These are phyloP conservation scores for Hanseniaspora sp. DNA, from an alignment of 1,139 yeast genomes.

Conservation along the genomic window DNA sequence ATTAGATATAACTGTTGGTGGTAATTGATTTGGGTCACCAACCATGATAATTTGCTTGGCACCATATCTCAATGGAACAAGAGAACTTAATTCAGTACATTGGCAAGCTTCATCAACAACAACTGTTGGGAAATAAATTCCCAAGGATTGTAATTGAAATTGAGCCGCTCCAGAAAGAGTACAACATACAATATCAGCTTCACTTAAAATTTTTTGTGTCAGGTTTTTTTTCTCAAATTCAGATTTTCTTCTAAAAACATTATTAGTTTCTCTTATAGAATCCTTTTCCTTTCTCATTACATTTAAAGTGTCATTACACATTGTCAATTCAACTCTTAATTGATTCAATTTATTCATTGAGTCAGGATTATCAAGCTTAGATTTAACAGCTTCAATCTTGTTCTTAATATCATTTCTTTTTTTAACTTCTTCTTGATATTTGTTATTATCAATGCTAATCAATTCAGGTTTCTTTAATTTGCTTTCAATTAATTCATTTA, in stretches of 20 bases:
- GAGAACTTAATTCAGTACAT: constrained; percentile 83
- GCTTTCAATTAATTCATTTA: constrained; percentile 79
- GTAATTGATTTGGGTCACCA: constrained; percentile 97
- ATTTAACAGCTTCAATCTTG: constrained; percentile 24
- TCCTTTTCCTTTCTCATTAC: constrained; percentile 65
- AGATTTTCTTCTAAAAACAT: constrained; percentile 58
- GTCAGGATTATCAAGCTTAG: constrained; percentile 31
- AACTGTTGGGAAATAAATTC: constrained; percentile 80
- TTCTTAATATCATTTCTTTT: constrained; percentile 25
- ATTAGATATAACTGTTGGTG: constrained; percentile 94
- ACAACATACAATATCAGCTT: constrained; percentile 83
- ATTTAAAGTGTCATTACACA: constrained; percentile 38
- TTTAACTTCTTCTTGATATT: constrained; percentile 25
- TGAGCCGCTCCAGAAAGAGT: constrained; percentile 95
- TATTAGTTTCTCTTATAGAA: constrained; percentile 61
- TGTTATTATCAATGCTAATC: constrained; percentile 26
- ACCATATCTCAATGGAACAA: constrained; percentile 89
- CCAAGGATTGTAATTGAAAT: constrained; percentile 62
- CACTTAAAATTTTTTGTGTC: constrained; percentile 59
- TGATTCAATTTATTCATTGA: constrained; percentile 38
- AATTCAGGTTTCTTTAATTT: constrained; percentile 36
- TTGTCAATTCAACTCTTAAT: constrained; percentile 43
- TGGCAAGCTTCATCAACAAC: constrained; percentile 98
- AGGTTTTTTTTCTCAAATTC: constrained; percentile 68
- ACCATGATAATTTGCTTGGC: constrained; percentile 90